Evolutionary conservation across 2,329 filamentous ascomycete genomes (phyloP).

Genomic region (Penicillium occitanis): DNA sequence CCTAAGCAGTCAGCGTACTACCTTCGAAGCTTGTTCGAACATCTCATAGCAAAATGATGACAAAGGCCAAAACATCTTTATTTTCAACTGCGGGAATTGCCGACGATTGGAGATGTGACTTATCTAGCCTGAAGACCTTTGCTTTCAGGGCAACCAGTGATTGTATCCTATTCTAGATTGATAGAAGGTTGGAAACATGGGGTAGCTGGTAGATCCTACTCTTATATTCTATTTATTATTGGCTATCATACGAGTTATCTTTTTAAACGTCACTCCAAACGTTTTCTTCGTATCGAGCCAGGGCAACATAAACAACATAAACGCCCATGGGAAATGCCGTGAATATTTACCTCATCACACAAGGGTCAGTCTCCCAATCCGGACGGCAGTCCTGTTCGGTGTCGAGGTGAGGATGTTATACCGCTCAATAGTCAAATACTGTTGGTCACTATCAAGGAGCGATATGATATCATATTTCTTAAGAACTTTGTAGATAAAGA

Average conservation of each 20-base stretch:
- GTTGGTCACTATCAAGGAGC: no score
- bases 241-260: neutral
- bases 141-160: neutral
- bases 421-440: no score
- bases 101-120: neutral
- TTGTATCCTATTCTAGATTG: neutral
- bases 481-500: no score
- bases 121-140: neutral
- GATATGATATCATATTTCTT: no score
- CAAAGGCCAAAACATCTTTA: neutral
- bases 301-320: neutral
- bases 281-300: neutral
- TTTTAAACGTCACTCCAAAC: neutral
- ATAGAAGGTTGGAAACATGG: neutral
- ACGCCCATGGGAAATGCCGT: neutral
- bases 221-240: neutral
- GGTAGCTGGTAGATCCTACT: neutral
- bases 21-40: conserved; percentile 67
- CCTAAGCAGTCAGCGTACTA: conserved; percentile 76
- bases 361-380: no score
- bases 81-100: neutral
- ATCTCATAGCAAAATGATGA: conserved; percentile 49
- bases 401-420: no score
- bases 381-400: no score
- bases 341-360: neutral